Evolutionary conservation across 257 asterid genomes (phyloP), one percentile per base, ranked within the genome.

Genomic region (Cordia subcordata): DNA sequence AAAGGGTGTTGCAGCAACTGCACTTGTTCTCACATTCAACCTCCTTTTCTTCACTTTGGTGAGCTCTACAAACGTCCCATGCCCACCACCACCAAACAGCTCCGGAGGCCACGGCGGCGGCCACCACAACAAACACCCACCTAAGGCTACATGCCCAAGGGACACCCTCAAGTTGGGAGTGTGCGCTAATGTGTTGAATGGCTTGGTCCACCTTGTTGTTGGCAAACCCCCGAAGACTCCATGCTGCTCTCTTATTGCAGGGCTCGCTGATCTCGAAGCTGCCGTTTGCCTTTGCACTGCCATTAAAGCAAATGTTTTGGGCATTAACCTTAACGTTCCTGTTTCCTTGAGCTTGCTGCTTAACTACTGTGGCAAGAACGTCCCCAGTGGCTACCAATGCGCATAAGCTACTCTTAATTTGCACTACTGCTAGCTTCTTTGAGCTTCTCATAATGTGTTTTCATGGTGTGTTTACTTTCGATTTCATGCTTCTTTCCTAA

Each of bases 241-340:
- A 45, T 65, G 72, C 38, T 66, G 72, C n/a, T 40, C 65, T 11
- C 68, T 71, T 11, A 44, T 71, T 40, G 15, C 16, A 4, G 76
- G 72, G 8, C 66, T 85, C 53, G 77, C 52, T 16, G 87, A 85
- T 20, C 65, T 78, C 0, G 87, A 82, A 39, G 90, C 87, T 0
- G 94, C 87, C 4, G 50, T 69, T 50, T 82, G 90, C 74, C 79
- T 85, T 35, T 85, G 94, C 78, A 85, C 84, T 8, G 90, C 90
- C 46, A 66, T 85, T 51, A 80, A 72, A 62, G 90, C 90, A 1
- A 82, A 82, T 5, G 8, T 82, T 72, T 64, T 85, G 61, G 90
- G 89, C 13, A 82, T 82, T 54, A 73, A 82, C 75, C 83, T 82
- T 17, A 77, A 80, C 54, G 52, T 82, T 56, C 87, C 87, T 11